Evolutionary conservation across 1,139 yeast species (phyloP).

Genomic region (Diutina mesorugosa): DNA sequence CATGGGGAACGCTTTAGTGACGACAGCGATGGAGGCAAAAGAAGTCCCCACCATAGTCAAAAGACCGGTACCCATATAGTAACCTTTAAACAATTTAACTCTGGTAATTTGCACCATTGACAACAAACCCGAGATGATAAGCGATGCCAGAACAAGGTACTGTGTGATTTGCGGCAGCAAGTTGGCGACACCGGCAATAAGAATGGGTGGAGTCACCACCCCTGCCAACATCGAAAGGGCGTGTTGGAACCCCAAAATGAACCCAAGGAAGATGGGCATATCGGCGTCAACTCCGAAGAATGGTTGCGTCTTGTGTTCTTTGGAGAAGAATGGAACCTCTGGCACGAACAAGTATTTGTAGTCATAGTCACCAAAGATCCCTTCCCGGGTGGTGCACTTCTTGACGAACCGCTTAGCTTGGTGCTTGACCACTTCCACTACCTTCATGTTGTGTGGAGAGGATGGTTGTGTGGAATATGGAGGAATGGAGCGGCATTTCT

Average conservation of each 20-base stretch:
- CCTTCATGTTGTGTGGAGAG: background rate
- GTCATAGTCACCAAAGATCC: conserved; percentile 74
- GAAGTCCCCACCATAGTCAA: conserved; percentile 88
- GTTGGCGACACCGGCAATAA: conserved; percentile 52
- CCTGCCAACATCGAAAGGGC: conserved; percentile 87
- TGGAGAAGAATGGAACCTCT: conserved; percentile 51
- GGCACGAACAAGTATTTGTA: conserved; percentile 71
- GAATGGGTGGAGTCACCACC: conserved; percentile 69
- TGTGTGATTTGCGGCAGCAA: conserved; percentile 37
- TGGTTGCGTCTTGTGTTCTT: conserved; percentile 47
- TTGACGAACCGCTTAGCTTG: background rate
- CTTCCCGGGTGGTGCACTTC: conserved; percentile 28
- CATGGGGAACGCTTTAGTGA: conserved; percentile 59
- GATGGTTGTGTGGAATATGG: background rate
- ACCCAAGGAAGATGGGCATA: conserved; percentile 67
- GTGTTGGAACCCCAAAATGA: conserved; percentile 76
- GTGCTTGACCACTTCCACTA: background rate
- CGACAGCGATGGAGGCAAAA: conserved; percentile 77
- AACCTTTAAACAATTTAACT: conserved; percentile 55
- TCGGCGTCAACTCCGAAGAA: conserved; percentile 70
- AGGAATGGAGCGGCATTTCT: background rate
- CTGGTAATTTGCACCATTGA: conserved; percentile 76
- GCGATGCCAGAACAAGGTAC: conserved; percentile 66
- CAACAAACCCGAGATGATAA: conserved; percentile 64
- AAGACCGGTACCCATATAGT: conserved; percentile 72